A percentile compares a stretch with the other conserved stretches of the same genome.
Evolutionary conservation across 169 alveolate species (phyloP).

Genomic region (Cytauxzoon felis): DNA sequence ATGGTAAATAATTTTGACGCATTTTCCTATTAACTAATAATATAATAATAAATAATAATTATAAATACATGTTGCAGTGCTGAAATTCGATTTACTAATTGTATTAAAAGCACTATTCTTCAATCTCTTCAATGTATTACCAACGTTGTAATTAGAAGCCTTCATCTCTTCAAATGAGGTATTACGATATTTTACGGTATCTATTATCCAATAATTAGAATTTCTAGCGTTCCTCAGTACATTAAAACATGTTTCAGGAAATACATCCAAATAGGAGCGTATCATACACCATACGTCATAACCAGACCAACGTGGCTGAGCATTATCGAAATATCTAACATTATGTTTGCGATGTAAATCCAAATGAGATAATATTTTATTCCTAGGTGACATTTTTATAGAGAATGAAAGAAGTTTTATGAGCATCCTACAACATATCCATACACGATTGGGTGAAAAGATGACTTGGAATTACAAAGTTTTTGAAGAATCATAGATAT

Average conservation of each 20-base stretch:
- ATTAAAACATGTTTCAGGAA: constrained; percentile 3
- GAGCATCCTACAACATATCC: no score
- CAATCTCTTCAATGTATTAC: constrained; percentile 14
- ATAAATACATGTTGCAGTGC: neutral
- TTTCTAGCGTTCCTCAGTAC: neutral
- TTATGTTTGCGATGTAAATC: constrained; percentile 19
- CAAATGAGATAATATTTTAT: constrained; percentile 15
- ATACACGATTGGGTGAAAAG: no score
- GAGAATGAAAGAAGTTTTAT: no score
- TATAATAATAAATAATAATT: neutral
- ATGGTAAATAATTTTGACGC: constrained; percentile 39
- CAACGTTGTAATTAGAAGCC: constrained; percentile 40
- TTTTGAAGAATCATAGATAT: no score
- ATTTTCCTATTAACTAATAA: constrained; percentile 18
- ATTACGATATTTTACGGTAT: constrained; percentile 5
- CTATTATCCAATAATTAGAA: constrained; percentile 3
- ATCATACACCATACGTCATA: no score
- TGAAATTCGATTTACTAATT: neutral
- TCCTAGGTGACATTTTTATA: constrained; percentile 15
- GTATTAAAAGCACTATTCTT: neutral
- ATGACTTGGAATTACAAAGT: no score
- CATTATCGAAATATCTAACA: neutral
- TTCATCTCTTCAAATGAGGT: constrained; percentile 44
- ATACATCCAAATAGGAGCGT: constrained; percentile 1
- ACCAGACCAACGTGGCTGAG: no score